These are phyloP conservation scores for Beauveria pseudobassiana DNA, from an alignment of 2,329 filamentous ascomycete species.

Conservation along the genomic window DNA sequence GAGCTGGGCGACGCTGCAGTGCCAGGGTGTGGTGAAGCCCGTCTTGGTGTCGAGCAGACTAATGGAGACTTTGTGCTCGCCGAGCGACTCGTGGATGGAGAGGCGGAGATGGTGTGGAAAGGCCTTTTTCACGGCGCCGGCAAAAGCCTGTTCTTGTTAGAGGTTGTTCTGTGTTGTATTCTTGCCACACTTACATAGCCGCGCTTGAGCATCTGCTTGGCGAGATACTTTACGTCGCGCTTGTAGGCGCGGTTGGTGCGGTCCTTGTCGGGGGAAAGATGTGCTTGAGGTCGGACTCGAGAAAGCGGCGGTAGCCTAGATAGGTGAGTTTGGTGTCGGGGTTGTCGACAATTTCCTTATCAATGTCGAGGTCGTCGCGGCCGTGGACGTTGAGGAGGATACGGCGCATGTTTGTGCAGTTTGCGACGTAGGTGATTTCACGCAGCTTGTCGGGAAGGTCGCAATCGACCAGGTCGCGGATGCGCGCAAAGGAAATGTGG, in stretches of 20 bases:
- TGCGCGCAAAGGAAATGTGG: slow-evolving; percentile 37
- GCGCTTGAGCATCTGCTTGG: slow-evolving; percentile 25
- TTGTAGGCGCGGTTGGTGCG: slow-evolving; percentile 19
- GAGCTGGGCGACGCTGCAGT: slow-evolving; percentile 20
- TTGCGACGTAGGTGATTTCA: slow-evolving; percentile 32
- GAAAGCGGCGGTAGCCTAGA: slow-evolving; percentile 22
- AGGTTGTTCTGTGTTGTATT: background rate
- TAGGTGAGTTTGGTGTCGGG: slow-evolving; percentile 23
- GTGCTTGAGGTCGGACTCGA: slow-evolving; percentile 23
- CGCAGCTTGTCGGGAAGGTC: slow-evolving; percentile 29
- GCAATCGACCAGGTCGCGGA: slow-evolving; percentile 37
- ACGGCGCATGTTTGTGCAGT: slow-evolving; percentile 23
- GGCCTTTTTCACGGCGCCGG: slow-evolving; percentile 18
- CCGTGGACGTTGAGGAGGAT: slow-evolving; percentile 20
- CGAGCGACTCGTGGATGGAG: slow-evolving; percentile 23
- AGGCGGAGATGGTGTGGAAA: slow-evolving; percentile 23
- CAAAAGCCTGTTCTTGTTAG: slow-evolving; percentile 20
- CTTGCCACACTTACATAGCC: slow-evolving; percentile 19
- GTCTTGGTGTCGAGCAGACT: slow-evolving; percentile 23
- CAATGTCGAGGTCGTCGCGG: slow-evolving; percentile 19
- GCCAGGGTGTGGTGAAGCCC: slow-evolving; percentile 26
- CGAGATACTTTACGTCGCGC: slow-evolving; percentile 21
- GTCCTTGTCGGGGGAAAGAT: slow-evolving; percentile 19
- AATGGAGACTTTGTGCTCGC: slow-evolving; percentile 21
- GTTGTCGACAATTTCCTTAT: slow-evolving; percentile 22